phyloP scores from a whole-genome alignment of 108 stramenopile species.

The Mayamaea pseudoterrestris region DNA sequence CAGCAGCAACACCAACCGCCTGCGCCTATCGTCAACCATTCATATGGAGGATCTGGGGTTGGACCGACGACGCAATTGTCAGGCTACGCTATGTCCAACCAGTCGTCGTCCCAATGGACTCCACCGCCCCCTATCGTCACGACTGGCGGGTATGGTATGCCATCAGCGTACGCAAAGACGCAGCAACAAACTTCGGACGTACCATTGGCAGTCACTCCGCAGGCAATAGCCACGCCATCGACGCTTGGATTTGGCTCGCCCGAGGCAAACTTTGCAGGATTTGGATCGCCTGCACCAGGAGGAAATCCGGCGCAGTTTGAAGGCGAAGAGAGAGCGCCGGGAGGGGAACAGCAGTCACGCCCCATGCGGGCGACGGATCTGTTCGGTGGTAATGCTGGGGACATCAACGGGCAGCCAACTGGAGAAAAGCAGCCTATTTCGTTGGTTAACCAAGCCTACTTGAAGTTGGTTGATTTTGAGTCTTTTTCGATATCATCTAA shows the following conservation, averaged over 20 bases:
- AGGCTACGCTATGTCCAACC: neutral
- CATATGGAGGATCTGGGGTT: no score
- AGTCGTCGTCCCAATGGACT: neutral
- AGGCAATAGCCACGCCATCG: slow-evolving; percentile 14
- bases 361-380: slow-evolving; percentile 8
- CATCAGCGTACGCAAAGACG: no score
- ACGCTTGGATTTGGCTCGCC: slow-evolving; percentile 20
- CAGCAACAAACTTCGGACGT: no score
- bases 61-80: no score
- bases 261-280: slow-evolving; percentile 6
- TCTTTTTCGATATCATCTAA: slow-evolving; percentile 43
- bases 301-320: neutral
- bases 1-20: no score
- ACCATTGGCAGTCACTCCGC: slow-evolving; percentile 4
- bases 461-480: slow-evolving; percentile 46
- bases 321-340: slow-evolving; percentile 15
- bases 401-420: slow-evolving; percentile 16
- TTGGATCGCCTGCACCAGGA: slow-evolving; percentile 6
- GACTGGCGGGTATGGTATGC: neutral
- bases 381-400: slow-evolving; percentile 26
- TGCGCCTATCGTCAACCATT: no score
- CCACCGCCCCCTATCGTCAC: slow-evolving; percentile 1
- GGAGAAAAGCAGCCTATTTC: slow-evolving; percentile 20
- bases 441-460: slow-evolving; percentile 47
- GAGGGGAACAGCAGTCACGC: no score